Evolutionary conservation across 2,329 filamentous ascomycete genomes (phyloP).

Genomic region (Conoideocrella luteorostrata): DNA sequence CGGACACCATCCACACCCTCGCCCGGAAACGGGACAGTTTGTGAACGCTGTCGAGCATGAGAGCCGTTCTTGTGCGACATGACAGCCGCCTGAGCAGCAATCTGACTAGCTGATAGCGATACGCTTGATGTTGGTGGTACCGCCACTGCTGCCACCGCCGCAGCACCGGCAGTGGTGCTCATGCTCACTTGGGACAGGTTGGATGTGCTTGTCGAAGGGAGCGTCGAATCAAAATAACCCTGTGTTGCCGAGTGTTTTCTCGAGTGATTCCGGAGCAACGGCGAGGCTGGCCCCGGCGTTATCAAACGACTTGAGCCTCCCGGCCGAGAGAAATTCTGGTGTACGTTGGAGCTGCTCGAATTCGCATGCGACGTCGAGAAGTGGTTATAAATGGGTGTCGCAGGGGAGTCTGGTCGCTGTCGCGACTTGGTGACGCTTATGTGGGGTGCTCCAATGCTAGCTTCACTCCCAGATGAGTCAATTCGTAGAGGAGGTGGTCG

Average conservation of each 20-base stretch:
- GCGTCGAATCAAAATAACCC: conserved; percentile 68
- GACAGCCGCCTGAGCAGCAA: conserved; percentile 72
- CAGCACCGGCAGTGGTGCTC: conserved; percentile 33
- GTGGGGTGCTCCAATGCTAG: conserved; percentile 20
- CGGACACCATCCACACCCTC: conserved; percentile 38
- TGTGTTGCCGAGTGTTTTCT: conserved; percentile 66
- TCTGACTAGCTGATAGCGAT: conserved; percentile 60
- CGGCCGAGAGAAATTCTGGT: conserved; percentile 55
- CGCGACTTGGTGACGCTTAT: conserved; percentile 42
- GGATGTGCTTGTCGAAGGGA: conserved; percentile 56
- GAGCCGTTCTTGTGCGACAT: conserved; percentile 52
- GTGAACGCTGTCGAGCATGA: conserved; percentile 61
- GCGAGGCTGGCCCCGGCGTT: conserved; percentile 23
- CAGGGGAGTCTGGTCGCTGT: conserved; percentile 28
- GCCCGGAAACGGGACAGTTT: conserved; percentile 59
- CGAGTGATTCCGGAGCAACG: conserved; percentile 39
- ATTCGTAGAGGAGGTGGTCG: conserved; percentile 29
- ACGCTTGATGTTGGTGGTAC: conserved; percentile 16
- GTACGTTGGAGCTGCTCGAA: conserved; percentile 37
- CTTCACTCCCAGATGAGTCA: conserved; percentile 24
- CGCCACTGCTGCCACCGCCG: conserved; percentile 25
- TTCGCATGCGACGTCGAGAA: conserved; percentile 39
- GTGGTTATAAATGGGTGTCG: conserved; percentile 42
- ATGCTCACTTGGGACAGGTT: conserved; percentile 46
- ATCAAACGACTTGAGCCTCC: conserved; percentile 23